Conservation (phyloP, 2,329 filamentous ascomycete genomes). For the Dothistroma septosporum region DNA sequence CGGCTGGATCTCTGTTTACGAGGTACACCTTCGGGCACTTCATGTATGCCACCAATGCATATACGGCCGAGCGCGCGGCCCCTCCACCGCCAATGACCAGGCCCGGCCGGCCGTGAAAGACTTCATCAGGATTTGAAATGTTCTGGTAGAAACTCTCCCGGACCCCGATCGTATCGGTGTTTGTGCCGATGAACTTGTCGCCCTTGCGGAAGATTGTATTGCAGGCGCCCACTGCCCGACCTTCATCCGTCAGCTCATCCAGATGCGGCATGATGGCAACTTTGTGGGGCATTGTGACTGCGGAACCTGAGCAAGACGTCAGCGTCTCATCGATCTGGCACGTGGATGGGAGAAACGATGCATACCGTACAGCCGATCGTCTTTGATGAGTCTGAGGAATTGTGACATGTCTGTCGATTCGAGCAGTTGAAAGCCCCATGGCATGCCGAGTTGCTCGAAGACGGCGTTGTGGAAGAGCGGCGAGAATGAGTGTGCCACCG, state of each 20-base stretch:
- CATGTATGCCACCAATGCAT: conserved; percentile 68
- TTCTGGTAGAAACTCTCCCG: conserved; percentile 62
- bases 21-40: conserved; percentile 67
- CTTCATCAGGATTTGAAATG: conserved; percentile 40
- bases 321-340: conserved; percentile 2
- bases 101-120: conserved; percentile 59
- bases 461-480: conserved; percentile 54
- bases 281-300: conserved; percentile 82
- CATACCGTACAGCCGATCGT: conserved; percentile 37
- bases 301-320: conserved; percentile 50
- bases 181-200: conserved; percentile 60
- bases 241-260: conserved; percentile 69
- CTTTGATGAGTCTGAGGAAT: conserved; percentile 48
- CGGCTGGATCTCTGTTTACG: conserved; percentile 66
- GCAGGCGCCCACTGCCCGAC: conserved; percentile 68
- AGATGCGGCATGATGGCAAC: conserved; percentile 69
- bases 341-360: not conserved
- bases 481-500: conserved; percentile 55
- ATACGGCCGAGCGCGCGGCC: conserved; percentile 72
- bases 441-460: conserved; percentile 48
- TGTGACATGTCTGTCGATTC: conserved; percentile 43
- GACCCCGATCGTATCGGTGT: conserved; percentile 77
- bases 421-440: conserved; percentile 51
- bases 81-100: conserved; percentile 75
- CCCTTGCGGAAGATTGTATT: conserved; percentile 70